These are phyloP conservation scores for Aspergillus piperis DNA, from an alignment of 2,329 filamentous ascomycete genomes.

Conservation along the genomic window DNA sequence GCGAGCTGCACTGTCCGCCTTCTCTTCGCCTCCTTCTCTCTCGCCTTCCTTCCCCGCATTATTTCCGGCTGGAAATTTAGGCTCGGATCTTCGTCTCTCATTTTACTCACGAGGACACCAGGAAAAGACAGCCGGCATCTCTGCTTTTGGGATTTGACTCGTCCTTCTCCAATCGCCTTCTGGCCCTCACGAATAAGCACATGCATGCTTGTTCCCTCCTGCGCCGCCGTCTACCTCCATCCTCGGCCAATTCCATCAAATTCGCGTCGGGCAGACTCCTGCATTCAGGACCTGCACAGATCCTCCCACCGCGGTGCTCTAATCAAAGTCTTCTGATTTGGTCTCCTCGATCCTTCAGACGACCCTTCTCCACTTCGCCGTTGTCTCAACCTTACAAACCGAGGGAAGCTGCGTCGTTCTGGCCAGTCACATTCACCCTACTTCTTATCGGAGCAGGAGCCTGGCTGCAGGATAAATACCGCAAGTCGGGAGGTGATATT, in stretches of 20 bases:
- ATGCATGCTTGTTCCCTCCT: conserved; percentile 37
- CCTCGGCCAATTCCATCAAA: conserved; percentile 33
- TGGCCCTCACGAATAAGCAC: conserved; percentile 25
- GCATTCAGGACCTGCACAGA: conserved; percentile 23
- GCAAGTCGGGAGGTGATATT: conserved; percentile 16
- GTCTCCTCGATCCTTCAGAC: conserved; percentile 27
- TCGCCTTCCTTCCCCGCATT: conserved; percentile 7
- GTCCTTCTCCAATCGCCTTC: conserved; percentile 7
- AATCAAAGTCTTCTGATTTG: conserved; percentile 24
- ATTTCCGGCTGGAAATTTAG: conserved; percentile 7
- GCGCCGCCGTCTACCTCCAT: conserved; percentile 33
- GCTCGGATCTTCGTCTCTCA: conserved; percentile 5
- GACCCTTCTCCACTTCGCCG: conserved; percentile 30
- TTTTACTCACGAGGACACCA: neutral
- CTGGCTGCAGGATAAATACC: conserved; percentile 37
- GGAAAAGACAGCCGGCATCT: neutral
- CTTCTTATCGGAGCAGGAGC: conserved; percentile 37
- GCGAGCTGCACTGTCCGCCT: neutral
- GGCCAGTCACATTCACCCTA: conserved; percentile 38
- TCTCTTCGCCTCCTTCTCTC: conserved; percentile 9
- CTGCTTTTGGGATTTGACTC: conserved; percentile 4
- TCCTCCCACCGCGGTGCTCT: conserved; percentile 19
- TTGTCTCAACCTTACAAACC: conserved; percentile 26
- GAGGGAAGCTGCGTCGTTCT: conserved; percentile 41
- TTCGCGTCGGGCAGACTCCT: conserved; percentile 20